A percentile compares a stretch with the other conserved stretches of the same genome.
These are phyloP conservation scores for Coffea eugenioides DNA, from an alignment of 257 asterid species.

Conservation along the genomic window DNA sequence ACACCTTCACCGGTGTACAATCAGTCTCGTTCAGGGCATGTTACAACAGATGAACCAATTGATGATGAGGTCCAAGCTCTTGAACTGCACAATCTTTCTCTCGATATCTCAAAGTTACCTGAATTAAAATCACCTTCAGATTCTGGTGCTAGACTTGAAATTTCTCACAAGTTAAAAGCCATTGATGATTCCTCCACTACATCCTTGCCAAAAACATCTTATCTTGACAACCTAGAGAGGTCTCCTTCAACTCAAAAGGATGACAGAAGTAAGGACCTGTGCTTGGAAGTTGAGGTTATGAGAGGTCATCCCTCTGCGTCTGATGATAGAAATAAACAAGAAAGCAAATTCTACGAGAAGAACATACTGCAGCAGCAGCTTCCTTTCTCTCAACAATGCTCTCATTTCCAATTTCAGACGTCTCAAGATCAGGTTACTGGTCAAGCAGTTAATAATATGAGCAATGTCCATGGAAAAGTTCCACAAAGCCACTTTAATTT, in stretches of 20 bases:
- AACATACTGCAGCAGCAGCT: slow-evolving; percentile 38
- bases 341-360: slow-evolving; percentile 34
- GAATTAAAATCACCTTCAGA: slow-evolving; percentile 38
- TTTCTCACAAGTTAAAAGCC: slow-evolving; percentile 29
- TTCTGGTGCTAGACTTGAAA: slow-evolving; percentile 31
- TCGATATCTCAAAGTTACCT: slow-evolving; percentile 36
- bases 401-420: slow-evolving; percentile 42
- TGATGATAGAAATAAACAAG: slow-evolving; percentile 40
- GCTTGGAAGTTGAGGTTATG: slow-evolving; percentile 31
- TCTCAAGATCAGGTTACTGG: slow-evolving; percentile 43
- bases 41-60: slow-evolving; percentile 47
- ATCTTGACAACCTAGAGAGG: slow-evolving; percentile 30
- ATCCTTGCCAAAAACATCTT: slow-evolving; percentile 25
- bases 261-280: slow-evolving; percentile 35
- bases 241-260: slow-evolving; percentile 36
- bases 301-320: slow-evolving; percentile 31
- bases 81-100: slow-evolving; percentile 50
- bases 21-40: slow-evolving; percentile 50
- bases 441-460: slow-evolving; percentile 30
- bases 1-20: slow-evolving; percentile 74
- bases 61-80: slow-evolving; percentile 43
- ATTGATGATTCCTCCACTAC: slow-evolving; percentile 28
- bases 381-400: slow-evolving; percentile 41
- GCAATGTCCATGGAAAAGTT: slow-evolving; percentile 28
- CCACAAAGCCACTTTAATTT: slow-evolving; percentile 29